phyloP scores from a whole-genome alignment of 1,284 basidiomycete genomes.

The Chondrostereum purpureum region DNA sequence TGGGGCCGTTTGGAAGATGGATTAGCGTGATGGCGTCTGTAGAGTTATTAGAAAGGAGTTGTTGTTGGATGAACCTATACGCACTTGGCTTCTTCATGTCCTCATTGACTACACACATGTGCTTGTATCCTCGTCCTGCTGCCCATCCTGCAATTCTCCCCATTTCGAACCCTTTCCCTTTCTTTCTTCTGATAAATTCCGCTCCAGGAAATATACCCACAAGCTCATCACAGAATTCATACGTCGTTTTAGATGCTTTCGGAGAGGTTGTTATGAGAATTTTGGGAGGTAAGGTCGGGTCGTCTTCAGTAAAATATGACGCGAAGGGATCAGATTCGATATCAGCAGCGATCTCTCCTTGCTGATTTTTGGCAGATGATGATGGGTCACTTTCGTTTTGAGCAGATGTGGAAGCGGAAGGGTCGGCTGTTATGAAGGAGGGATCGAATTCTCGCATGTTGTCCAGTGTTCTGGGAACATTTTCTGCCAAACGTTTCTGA shows the following conservation, averaged over 20 bases:
- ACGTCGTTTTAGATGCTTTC: conserved; percentile 80
- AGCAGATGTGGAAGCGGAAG: conserved; percentile 33
- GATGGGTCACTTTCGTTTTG: conserved; percentile 19
- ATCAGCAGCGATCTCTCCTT: conserved; percentile 59
- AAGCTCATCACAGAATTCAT: conserved; percentile 88
- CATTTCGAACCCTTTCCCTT: conserved; percentile 90
- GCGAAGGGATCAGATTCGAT: conserved; percentile 70
- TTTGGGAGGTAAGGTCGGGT: conserved; percentile 70
- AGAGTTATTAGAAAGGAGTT: conserved; percentile 2
- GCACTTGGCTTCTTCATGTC: conserved; percentile 88
- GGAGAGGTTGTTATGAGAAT: conserved; percentile 87
- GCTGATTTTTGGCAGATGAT: conserved; percentile 29
- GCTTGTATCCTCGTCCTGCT: conserved; percentile 80
- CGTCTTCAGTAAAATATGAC: conserved; percentile 58
- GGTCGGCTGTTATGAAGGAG: conserved; percentile 71
- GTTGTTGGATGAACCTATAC: conserved; percentile 25
- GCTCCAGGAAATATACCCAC: conserved; percentile 92
- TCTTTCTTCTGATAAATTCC: conserved; percentile 86
- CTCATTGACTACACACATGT: conserved; percentile 91
- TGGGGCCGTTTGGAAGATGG: conserved; percentile 88
- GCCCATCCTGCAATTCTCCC: conserved; percentile 95
- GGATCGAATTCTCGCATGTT: conserved; percentile 90
- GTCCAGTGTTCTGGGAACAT: conserved; percentile 89
- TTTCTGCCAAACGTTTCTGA: conserved; percentile 77
- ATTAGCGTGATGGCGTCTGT: conserved; percentile 89